These are phyloP conservation scores for Xylaria sp. DNA, from an alignment of 2,329 filamentous ascomycete species.

Conservation along the genomic window DNA sequence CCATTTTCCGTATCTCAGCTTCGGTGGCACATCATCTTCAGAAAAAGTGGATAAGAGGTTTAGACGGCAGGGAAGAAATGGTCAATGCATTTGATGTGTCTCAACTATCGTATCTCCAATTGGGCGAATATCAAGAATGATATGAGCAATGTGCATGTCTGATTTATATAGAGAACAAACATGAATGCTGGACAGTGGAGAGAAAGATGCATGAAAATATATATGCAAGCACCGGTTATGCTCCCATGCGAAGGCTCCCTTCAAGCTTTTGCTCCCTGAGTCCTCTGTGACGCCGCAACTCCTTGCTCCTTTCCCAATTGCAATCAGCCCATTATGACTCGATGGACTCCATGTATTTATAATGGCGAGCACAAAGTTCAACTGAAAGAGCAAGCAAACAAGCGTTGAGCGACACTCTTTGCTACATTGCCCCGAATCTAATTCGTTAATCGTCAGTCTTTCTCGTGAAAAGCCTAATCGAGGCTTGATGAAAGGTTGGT, in stretches of 20 bases:
- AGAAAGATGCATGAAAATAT: constrained; percentile 4
- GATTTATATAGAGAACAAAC: constrained; percentile 5
- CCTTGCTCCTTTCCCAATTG: constrained; percentile 22
- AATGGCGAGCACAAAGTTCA: not conserved
- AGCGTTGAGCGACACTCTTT: not conserved
- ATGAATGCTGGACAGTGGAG: constrained; percentile 1
- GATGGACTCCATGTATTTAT: constrained; percentile 4
- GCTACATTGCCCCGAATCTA: not conserved
- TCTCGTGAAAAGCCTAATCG: not conserved
- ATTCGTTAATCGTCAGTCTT: constrained; percentile 1
- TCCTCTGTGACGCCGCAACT: constrained; percentile 29
- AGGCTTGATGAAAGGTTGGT: not conserved
- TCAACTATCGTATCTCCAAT: not conserved
- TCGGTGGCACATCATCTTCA: too few relatives aligned
- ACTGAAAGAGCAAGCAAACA: not conserved
- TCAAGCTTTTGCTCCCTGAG: not conserved
- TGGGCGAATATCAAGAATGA: not conserved
- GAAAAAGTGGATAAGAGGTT: too few relatives aligned
- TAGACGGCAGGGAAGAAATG: too few relatives aligned
- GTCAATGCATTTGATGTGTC: not conserved
- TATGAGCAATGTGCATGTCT: not conserved
- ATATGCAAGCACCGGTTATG: not conserved
- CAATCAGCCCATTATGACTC: constrained; percentile 18
- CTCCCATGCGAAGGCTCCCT: not conserved
- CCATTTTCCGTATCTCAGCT: too few relatives aligned